Base-by-base conservation (phyloP, 805 yeast genomes). In the Torulaspora maleeae region DNA sequence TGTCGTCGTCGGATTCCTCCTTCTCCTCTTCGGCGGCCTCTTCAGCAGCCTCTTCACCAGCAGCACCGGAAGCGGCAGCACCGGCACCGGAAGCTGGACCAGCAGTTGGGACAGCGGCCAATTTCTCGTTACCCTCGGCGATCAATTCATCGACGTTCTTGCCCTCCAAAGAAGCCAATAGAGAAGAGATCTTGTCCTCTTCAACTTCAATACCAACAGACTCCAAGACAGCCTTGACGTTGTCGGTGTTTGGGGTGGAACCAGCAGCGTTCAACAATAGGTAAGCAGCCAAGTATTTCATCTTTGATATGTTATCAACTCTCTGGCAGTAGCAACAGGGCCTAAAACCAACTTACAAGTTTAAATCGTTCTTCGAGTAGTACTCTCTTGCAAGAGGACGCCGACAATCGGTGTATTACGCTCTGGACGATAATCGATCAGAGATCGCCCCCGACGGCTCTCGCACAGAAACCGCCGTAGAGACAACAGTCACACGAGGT, bases 251-350 rank as follows among this genome's bases (percentile, higher is more conserved):
- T 76, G 99, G 98, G 67, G 93, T 69, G 71, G 89, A 73, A 73
- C 98, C 99, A 76, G 96, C 96, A 74, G 93, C 89, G 78, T 84
- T 89, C 76, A 93, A 83, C 78, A 91, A 85, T 76, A 93, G 85
- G 82, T 93, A 93, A 76, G 99, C 98, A 78, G 99, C 99, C 78
- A 93, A 85, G 83, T 91, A 91, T 86, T 89, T 93, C 97, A 89
- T 79, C 70, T 49, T 51, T 43, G 32, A 13, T 20, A n/a, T 15
- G 12, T 44, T 25, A 12, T 32, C 30, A 13, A 27, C 30, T 27
- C 30, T 27, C 30, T 12, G 11, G 25, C 25, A 8, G 25, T 22
- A 2, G 25, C 25, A 22, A 8, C 3, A 4, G 25, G 5, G 7
- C 25, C 10, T 22, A 22, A 6, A 7, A 4, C 5, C 10, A 8